A percentile compares a stretch with the other conserved stretches of the same genome.
These are phyloP conservation scores for Eucalyptus curtisii DNA, from an alignment of 345 rosid genomes.

Conservation along the genomic window DNA sequence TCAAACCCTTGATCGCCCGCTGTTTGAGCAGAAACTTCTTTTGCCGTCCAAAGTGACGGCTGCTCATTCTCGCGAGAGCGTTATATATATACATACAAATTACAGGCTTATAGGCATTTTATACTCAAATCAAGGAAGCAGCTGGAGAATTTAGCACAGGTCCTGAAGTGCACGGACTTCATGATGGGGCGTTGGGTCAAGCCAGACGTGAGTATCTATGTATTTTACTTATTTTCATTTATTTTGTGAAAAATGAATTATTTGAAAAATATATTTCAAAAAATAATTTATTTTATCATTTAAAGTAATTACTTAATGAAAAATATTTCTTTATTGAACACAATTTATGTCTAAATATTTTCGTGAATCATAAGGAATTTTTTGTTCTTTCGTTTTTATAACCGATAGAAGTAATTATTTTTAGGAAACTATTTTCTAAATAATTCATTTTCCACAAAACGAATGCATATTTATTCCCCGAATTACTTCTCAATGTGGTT, in stretches of 20 bases:
- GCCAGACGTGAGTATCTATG: constrained; percentile 37
- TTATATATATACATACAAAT: background rate
- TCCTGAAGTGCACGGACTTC: background rate
- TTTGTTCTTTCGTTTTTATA: background rate
- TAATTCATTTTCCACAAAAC: accelerated
- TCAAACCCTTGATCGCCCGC: background rate
- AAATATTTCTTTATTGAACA: background rate
- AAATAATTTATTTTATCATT: background rate
- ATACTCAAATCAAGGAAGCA: background rate
- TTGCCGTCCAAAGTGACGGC: background rate
- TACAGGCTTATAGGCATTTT: background rate
- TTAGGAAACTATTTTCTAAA: background rate
- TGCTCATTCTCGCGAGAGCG: background rate
- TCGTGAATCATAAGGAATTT: background rate
- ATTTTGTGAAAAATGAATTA: background rate
- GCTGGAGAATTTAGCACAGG: background rate
- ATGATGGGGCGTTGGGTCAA: constrained; percentile 65
- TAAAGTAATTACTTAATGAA: background rate
- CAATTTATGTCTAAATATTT: background rate
- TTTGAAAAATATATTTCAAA: accelerated
- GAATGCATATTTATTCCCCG: accelerated
- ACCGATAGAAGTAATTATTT: accelerated
- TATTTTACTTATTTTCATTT: background rate
- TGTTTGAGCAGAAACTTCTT: background rate
- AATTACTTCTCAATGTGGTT: background rate